phyloP scores from a whole-genome alignment of 1,284 basidiomycete species.

The Sanghuangporus sanghuang region DNA sequence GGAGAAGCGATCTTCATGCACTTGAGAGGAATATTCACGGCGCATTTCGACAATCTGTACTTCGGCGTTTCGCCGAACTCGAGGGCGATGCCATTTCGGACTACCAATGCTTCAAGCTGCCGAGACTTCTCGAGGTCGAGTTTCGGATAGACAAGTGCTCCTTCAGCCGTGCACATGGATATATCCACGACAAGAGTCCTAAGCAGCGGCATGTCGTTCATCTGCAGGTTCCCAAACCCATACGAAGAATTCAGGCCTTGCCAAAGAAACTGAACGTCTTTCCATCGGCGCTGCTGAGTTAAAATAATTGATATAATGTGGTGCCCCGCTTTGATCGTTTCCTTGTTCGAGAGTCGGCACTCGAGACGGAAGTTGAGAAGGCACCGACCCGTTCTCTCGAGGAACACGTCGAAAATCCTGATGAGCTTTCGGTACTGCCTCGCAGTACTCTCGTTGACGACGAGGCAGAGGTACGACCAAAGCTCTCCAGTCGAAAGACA shows the following conservation, averaged over 20 bases:
- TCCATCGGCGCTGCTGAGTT: background rate
- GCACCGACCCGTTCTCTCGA: background rate
- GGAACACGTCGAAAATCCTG: background rate
- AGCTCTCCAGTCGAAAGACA: background rate
- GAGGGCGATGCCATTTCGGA: background rate
- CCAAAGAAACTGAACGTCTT: background rate
- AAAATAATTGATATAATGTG: background rate
- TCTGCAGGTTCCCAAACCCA: background rate
- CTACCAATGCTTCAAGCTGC: background rate
- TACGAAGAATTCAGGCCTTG: background rate
- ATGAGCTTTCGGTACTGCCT: too few relatives aligned
- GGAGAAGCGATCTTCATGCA: background rate
- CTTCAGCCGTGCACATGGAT: background rate
- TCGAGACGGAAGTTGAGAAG: background rate
- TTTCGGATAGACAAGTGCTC: background rate
- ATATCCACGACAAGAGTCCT: background rate
- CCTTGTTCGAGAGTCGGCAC: background rate
- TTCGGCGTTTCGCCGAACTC: background rate
- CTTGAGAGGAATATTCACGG: background rate
- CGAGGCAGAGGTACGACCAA: background rate
- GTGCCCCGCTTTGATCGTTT: background rate
- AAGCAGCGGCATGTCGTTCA: background rate
- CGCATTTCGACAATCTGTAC: background rate
- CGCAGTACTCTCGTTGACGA: background rate
- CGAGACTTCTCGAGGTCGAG: background rate